Conservation (phyloP, 176 grass and related monocot species). For the Coix lacrymajobi region DNA sequence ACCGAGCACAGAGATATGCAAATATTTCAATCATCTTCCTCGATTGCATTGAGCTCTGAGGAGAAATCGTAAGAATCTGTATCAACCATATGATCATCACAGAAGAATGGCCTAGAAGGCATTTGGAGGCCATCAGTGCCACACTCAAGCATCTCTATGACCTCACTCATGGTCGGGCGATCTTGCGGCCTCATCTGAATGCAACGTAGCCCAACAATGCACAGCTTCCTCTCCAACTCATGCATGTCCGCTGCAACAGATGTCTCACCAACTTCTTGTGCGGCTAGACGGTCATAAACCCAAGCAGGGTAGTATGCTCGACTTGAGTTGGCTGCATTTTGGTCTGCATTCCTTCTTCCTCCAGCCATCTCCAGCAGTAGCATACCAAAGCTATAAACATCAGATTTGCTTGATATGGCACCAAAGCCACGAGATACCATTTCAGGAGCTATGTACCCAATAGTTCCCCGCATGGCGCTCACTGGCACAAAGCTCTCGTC, state of each 20-base stretch:
- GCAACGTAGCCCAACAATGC: conserved; percentile 35
- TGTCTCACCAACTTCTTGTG: conserved; percentile 1
- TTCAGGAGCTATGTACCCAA: conserved; percentile 50
- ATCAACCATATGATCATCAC: not conserved
- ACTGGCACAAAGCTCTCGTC: conserved; percentile 19
- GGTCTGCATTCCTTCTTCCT: conserved; percentile 17
- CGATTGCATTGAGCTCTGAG: not conserved
- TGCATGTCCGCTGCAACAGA: not conserved
- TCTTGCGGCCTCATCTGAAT: conserved; percentile 25
- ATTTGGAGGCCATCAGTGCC: not conserved
- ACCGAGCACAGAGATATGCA: not conserved
- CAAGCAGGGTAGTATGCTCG: conserved; percentile 22
- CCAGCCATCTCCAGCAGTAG: conserved; percentile 44
- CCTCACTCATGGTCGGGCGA: conserved; percentile 24
- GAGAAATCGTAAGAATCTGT: not conserved
- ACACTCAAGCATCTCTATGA: not conserved
- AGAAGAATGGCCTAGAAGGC: not conserved
- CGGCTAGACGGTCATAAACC: conserved; percentile 27
- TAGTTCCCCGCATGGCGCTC: conserved; percentile 34
- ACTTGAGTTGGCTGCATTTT: not conserved
- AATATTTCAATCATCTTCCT: not conserved
- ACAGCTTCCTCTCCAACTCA: conserved; percentile 20
- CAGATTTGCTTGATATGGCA: conserved; percentile 23
- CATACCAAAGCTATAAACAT: conserved; percentile 53
- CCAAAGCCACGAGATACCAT: conserved; percentile 37